Base-by-base conservation (phyloP, 2,329 filamentous ascomycete species). In the Talaromyces albobiverticillius region DNA sequence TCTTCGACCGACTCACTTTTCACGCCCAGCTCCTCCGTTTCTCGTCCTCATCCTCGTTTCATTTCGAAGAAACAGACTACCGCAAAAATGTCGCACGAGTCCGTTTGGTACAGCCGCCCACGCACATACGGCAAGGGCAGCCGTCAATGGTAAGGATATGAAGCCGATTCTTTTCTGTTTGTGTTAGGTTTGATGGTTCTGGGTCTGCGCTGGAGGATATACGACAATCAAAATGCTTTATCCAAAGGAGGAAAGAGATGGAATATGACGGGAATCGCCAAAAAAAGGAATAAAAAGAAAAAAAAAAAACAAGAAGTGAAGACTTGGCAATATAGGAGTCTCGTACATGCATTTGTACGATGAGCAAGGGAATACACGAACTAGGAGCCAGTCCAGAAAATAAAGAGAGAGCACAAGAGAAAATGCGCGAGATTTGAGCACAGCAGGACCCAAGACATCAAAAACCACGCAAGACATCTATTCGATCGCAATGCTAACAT, bases 81-180 rank as follows among this genome's bases (percentile, higher is more conserved):
- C 47, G 47, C 16, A 25, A 87, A 73, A 74, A 89, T 89, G 86
- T 86, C 86, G 79, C 87, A 89, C 91, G 93, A 97, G 84, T 91
- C 88, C 75, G 91, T 97, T 82, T 99, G 93, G 92, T 96, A 95
- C 87, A 96, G 91, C 74, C 92, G 94, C 79, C 94, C 94, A 75
- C 89, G 92, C 80, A 90, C 79, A 78, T 72, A 65, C 85, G 93
- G 93, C 84, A 96, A 96, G 87, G 93, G 93, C 81, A 82, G 89
- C 78, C 89, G 92, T 79, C 79, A 81, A 76, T 96, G 92, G 92
- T 96, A 91, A 76, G 89, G 81, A 49, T 48, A n/a, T n/a, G n/a
- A n/a, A n/a, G 59, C 54, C 55, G 59, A 18, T 36, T 10, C 58
- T 59, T 62, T 54, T 36, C 48, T 36, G 14, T 34, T 7, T 34